Conservation (phyloP, 2,329 filamentous ascomycete species). For the Fusarium veterinarium region DNA sequence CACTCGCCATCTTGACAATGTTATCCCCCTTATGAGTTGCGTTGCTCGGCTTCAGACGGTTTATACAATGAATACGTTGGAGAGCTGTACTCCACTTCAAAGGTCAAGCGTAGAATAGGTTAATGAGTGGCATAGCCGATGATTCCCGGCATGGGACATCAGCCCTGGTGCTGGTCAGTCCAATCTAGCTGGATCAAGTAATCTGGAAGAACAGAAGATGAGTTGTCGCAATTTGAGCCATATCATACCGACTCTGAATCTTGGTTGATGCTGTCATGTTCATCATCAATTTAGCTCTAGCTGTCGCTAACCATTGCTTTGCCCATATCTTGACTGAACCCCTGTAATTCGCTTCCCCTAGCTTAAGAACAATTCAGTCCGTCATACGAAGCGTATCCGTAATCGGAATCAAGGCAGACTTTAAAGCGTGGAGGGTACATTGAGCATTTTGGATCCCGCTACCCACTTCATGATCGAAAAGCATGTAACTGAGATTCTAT, state of each 20-base stretch:
- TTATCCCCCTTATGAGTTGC: neutral
- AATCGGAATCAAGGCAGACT: neutral
- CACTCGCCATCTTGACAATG: accelerated
- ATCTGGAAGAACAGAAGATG: neutral
- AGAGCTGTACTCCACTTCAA: neutral
- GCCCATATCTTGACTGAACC: neutral
- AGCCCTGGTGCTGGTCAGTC: neutral
- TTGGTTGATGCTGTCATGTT: too few species aligned
- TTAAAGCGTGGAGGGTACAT: too few species aligned
- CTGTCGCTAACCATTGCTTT: neutral
- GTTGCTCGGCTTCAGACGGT: conserved; percentile 27
- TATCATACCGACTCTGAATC: neutral
- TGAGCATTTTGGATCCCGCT: too few species aligned
- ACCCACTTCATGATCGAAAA: neutral
- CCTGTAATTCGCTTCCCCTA: neutral
- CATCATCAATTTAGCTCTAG: neutral
- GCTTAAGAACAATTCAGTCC: neutral
- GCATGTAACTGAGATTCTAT: neutral
- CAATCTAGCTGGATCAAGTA: accelerated
- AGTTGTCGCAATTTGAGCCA: neutral
- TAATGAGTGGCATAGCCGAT: conserved; percentile 1
- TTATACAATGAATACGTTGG: neutral
- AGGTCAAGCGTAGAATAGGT: neutral
- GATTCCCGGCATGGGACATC: neutral
- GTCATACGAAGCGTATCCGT: neutral